These are phyloP conservation scores for Penicillium riverlandense DNA, from an alignment of 495 filamentous ascomycete species.

Conservation along the genomic window DNA sequence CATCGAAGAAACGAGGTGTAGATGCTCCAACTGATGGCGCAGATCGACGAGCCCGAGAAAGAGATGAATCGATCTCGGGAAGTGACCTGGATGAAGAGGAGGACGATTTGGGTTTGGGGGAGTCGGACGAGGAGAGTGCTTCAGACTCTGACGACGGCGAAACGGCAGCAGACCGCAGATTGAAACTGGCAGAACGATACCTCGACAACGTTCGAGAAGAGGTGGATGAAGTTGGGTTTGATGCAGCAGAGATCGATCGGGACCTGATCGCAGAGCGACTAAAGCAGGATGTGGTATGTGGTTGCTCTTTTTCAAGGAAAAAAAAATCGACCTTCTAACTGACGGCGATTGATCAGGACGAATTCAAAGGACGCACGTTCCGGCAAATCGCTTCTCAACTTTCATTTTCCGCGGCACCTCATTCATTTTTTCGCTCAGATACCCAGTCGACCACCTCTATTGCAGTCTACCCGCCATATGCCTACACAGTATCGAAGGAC, in stretches of 20 bases:
- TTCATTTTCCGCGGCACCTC: constrained; percentile 51
- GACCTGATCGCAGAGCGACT: constrained; percentile 86
- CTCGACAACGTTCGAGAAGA: constrained; percentile 82
- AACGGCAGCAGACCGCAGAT: constrained; percentile 77
- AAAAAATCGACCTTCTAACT: neutral
- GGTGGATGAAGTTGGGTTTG: constrained; percentile 75
- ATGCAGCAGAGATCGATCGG: constrained; percentile 86
- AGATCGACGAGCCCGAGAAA: constrained; percentile 20
- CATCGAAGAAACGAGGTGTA: constrained; percentile 50
- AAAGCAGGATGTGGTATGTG: constrained; percentile 73
- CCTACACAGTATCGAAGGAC: constrained; percentile 86
- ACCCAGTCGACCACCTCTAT: constrained; percentile 71
- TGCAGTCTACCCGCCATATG: constrained; percentile 67
- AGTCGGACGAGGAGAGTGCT: constrained; percentile 38
- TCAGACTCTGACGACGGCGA: constrained; percentile 60
- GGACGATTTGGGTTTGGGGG: constrained; percentile 31
- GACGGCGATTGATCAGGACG: constrained; percentile 44
- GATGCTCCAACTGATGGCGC: constrained; percentile 27
- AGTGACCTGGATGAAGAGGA: constrained; percentile 68
- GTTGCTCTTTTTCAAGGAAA: no score
- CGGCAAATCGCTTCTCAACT: constrained; percentile 65
- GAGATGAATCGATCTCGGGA: constrained; percentile 72
- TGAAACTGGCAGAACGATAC: constrained; percentile 88
- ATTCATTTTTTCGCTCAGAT: constrained; percentile 69
- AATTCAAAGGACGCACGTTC: constrained; percentile 85